Percentiles rank a stretch among this genome's conserved stretches.
Evolutionary conservation across 345 rosid species (phyloP).

Genomic region (Ceriops decandra): DNA sequence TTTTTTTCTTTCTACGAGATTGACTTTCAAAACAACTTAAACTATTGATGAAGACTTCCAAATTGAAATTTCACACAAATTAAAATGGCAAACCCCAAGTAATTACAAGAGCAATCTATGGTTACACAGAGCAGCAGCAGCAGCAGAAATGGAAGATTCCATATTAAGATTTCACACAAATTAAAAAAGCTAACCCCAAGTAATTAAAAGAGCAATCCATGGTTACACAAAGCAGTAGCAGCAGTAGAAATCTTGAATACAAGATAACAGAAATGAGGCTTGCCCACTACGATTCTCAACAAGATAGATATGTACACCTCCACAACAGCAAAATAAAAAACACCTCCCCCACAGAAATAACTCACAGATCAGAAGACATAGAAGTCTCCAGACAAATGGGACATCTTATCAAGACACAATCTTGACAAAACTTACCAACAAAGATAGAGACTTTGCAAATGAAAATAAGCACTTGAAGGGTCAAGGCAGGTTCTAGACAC

Average conservation of each 20-base stretch:
- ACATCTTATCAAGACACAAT: conserved; percentile 3
- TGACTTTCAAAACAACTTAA: not conserved
- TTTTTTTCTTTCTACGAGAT: too few species aligned
- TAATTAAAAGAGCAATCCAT: not conserved
- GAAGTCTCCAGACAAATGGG: not conserved
- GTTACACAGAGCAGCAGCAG: too few species aligned
- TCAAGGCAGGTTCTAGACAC: not conserved
- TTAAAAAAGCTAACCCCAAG: not conserved
- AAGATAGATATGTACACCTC: not conserved
- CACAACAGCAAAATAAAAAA: not conserved
- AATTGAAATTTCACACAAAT: not conserved
- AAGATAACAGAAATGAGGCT: not conserved
- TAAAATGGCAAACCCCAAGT: not conserved
- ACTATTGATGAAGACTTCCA: not conserved
- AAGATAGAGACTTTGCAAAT: too few species aligned
- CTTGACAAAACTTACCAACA: too few species aligned
- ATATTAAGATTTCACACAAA: not conserved
- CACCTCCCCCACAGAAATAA: not conserved
- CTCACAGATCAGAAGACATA: not conserved
- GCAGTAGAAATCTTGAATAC: not conserved
- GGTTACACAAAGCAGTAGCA: too few species aligned
- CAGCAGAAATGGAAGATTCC: not conserved
- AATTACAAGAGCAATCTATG: not conserved
- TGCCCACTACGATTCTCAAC: conserved; percentile 1
- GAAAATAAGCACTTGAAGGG: too few species aligned